phyloP scores from a whole-genome alignment of 257 asterid genomes.

The Eustoma russellianum region DNA sequence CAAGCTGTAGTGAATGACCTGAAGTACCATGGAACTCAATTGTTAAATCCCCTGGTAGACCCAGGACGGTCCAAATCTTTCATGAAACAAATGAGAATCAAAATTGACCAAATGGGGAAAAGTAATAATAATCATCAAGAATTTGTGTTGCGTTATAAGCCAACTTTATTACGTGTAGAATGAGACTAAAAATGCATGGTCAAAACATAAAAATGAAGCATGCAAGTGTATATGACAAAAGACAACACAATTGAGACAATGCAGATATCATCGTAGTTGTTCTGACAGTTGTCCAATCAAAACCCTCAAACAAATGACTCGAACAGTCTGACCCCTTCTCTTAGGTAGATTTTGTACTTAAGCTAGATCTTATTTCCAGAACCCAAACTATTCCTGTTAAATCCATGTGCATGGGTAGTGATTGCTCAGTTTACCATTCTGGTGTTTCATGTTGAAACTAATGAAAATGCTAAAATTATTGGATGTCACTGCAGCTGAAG shows the following conservation, averaged over 20 bases:
- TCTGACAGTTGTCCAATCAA: not conserved
- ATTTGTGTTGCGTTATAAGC: no score
- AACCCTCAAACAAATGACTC: not conserved
- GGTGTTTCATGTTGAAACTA: not conserved
- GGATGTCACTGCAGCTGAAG: not conserved
- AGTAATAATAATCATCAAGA: no score
- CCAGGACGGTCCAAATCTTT: no score
- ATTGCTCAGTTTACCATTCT: not conserved
- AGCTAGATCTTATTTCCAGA: not conserved
- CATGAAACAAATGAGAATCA: no score
- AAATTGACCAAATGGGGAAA: no score
- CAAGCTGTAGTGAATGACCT: constrained; percentile 92
- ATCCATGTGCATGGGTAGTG: not conserved
- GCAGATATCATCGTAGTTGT: not conserved
- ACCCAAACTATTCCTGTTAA: not conserved
- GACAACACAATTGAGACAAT: not conserved
- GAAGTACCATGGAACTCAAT: constrained; percentile 8
- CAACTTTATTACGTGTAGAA: no score
- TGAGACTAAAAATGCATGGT: no score
- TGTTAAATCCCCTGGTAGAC: no score
- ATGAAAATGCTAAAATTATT: not conserved
- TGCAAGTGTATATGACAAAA: no score
- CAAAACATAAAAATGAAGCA: no score
- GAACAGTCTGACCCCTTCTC: no score
- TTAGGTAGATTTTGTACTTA: no score